A percentile compares a stretch with the other conserved stretches of the same genome.
Evolutionary conservation across 2,329 filamentous ascomycete species (phyloP).

Genomic region (Penicillium sp.): DNA sequence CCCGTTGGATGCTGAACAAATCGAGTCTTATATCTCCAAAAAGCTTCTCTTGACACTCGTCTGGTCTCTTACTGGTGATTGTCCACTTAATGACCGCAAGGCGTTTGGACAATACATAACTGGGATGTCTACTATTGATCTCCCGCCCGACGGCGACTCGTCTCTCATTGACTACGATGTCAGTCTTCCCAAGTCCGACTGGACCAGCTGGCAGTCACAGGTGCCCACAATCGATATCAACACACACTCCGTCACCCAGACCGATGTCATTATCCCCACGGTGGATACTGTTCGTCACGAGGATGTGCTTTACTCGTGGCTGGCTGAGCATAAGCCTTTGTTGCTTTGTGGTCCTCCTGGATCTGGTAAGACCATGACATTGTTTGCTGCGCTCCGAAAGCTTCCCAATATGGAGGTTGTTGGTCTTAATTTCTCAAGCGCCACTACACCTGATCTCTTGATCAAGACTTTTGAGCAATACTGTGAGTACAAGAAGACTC

Average conservation of each 20-base stretch:
- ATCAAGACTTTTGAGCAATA: slow-evolving; percentile 99
- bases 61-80: slow-evolving; percentile 96
- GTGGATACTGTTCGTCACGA: slow-evolving; percentile 96
- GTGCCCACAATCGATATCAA: slow-evolving; percentile 95
- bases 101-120: slow-evolving; percentile 81
- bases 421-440: slow-evolving; percentile 98
- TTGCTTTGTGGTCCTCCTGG: slow-evolving; percentile 95
- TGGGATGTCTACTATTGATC: slow-evolving; percentile 79
- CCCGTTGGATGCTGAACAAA: slow-evolving; percentile 82
- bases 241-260: slow-evolving; percentile 96
- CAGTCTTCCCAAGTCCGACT: slow-evolving; percentile 79
- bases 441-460: slow-evolving; percentile 93
- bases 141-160: slow-evolving; percentile 72
- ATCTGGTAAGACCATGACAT: slow-evolving; percentile 99
- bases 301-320: slow-evolving; percentile 98
- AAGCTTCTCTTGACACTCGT: slow-evolving; percentile 89
- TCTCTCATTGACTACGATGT: slow-evolving; percentile 96
- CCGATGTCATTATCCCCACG: slow-evolving; percentile 96
- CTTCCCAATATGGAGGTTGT: slow-evolving; percentile 99
- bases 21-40: slow-evolving; percentile 87
- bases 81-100: slow-evolving; percentile 83
- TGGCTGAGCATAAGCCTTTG: slow-evolving; percentile 96
- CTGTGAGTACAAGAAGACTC: slow-evolving; percentile 98
- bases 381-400: slow-evolving; percentile 96
- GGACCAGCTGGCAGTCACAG: slow-evolving; percentile 90